Evolutionary conservation across 208 protist genomes (phyloP), one percentile per base, ranked within the genome.

Genomic region (Trypanosoma vivax): DNA sequence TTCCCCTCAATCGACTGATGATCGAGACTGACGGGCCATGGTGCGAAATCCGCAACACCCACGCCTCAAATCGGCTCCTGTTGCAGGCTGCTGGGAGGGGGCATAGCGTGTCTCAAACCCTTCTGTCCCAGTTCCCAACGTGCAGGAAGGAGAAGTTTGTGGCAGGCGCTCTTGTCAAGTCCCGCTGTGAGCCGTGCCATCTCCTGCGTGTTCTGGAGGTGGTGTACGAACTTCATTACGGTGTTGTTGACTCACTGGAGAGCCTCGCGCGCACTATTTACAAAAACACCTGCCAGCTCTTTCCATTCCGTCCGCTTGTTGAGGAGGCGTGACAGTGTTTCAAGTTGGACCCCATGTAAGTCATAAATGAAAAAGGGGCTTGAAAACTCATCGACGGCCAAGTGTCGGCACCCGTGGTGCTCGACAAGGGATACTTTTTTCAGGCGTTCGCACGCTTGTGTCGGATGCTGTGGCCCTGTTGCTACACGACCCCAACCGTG

Each of bases 1-100:
- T 98, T 29, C 94, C 95, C 23, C 41, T 94, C 2, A 70, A 96
- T 37, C 52, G 77, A 14, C 13, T 98, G 14, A 67, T 98, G 60
- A 80, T 98, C 16, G 96, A 98, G 66, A 98, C 96, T 0, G 95
- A 98, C 57, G 84, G 81, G 11, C 95, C 95, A 11, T 98, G 79
- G 70, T 98, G 96, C 61, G 91, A 96, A 25, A 82, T 98, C 2
- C 76, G 90, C 27, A 76, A 64, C 52, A 97, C 89, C 5, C 96
- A 98, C 72, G 79, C 92, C 16, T 86, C 84, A 0, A 59, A 75
- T 33, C 49, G 33, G 25, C 10, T 83, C 5, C 37, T 90, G 34
- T 25, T 9, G n/a, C 46, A 45, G 0, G 63, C 39, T 0, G 78
- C 60, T 0, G 29, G 19, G 3, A 46, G 43, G 7, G 27, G 41